Conservation (phyloP, 306 rosid species). For the Abrus pulchellus region DNA sequence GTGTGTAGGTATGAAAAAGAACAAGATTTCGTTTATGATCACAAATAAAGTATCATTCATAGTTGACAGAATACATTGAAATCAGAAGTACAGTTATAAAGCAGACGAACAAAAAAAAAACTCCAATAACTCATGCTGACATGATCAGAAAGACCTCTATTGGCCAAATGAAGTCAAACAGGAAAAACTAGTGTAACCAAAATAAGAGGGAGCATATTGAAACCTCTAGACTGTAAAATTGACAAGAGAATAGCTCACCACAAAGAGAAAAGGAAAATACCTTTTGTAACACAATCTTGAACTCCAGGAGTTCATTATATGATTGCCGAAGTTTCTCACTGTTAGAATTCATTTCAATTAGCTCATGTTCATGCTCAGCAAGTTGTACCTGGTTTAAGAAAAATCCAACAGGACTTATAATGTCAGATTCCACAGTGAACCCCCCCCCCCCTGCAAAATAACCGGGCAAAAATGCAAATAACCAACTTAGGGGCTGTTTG, state of each 20-base stretch:
- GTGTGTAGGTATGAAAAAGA: slow-evolving; percentile 4
- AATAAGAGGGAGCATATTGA: neutral
- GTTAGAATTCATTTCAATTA: slow-evolving; percentile 80
- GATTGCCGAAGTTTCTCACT: slow-evolving; percentile 83
- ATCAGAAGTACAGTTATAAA: slow-evolving; percentile 27
- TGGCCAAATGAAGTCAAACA: slow-evolving; percentile 23
- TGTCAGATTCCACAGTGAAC: slow-evolving; percentile 44
- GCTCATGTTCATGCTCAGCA: slow-evolving; percentile 86
- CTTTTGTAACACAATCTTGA: slow-evolving; percentile 92
- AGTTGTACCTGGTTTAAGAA: slow-evolving; percentile 70
- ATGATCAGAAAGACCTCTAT: slow-evolving; percentile 20
- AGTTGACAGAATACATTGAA: slow-evolving; percentile 33
- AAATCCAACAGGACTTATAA: slow-evolving; percentile 37
- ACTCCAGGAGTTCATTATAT: slow-evolving; percentile 86
- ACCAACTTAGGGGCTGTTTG: neutral
- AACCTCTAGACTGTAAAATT: slow-evolving; percentile 24
- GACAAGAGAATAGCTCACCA: slow-evolving; percentile 11
- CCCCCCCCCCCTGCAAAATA: neutral
- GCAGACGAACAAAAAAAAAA: neutral
- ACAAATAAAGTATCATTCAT: neutral
- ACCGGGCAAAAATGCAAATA: slow-evolving; percentile 13
- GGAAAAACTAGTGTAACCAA: neutral
- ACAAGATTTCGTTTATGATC: neutral
- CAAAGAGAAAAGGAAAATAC: slow-evolving; percentile 48
- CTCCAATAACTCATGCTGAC: neutral